Base-by-base conservation (phyloP, 2,329 filamentous ascomycete genomes). In the Uncinocarpus reesii region DNA sequence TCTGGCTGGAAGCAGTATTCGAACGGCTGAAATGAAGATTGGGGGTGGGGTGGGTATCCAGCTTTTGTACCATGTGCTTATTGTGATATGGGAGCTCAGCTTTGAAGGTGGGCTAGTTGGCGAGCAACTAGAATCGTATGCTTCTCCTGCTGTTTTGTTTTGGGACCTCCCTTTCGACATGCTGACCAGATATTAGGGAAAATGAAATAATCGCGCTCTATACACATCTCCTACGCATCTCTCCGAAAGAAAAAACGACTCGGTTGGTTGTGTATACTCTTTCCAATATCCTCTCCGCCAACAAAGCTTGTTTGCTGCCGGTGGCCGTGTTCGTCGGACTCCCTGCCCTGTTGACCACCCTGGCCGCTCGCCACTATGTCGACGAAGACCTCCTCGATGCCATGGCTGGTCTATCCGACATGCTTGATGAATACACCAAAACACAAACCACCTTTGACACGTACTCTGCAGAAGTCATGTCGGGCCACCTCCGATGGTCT, bases 161-260 rank as follows among this genome's bases (percentile, higher is more conserved):
- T 43, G 29, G 24, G 11, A 8, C 21, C 10, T 13, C 32, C 7
- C 32, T 6, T 35, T 10, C 20, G 15, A 18, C 21, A 2, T 2
- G 2, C 7, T 6, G 10, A 47, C 13, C 54, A 58, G 50, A 26
- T 44, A 47, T 51, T 56, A 94, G 89, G 57, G 89, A 95, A 67
- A 87, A 95, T 68, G 89, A 96, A 61, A 83, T 96, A 56, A 77
- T 96, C 54, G 77, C 88, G 40, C 78, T 96, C 37, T 95, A 95
- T 66, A 88, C 86, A n/a, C 85, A 93, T 56, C 81, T 98, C 31
- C 75, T 98, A 48, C 84, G 88, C 47, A 74, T 95, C 35, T 96
- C 92, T 1, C 89, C 90, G 37, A 98, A 98, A 67, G 92, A 96
- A 65, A 98, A 98, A 75, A 96, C 90, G 1, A 96, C 90, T 0